A percentile compares a stretch with the other conserved stretches of the same genome.
phyloP scores from a whole-genome alignment of 1,284 basidiomycete genomes.

The Ceratobasidium sp. region DNA sequence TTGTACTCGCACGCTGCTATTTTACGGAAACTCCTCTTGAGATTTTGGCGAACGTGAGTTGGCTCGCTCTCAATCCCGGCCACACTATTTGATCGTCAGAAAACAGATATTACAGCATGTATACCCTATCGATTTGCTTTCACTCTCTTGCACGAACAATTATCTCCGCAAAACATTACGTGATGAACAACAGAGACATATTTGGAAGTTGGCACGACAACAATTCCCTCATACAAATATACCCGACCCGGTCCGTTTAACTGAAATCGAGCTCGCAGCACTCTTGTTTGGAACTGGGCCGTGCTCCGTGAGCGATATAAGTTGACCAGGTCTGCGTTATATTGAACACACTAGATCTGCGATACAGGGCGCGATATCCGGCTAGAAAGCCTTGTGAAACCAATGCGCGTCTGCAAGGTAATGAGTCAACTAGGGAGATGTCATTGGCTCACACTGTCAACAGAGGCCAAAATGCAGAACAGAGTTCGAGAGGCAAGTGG shows the following conservation, averaged over 20 bases:
- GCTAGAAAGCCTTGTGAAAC: conserved; percentile 10
- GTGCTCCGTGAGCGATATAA: conserved; percentile 23
- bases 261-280: conserved; percentile 27
- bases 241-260: conserved; percentile 36
- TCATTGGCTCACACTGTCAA: neutral
- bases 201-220: conserved; percentile 30
- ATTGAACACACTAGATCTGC: conserved; percentile 26
- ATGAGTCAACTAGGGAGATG: neutral
- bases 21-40: conserved; percentile 28
- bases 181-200: conserved; percentile 18
- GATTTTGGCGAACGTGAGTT: conserved; percentile 25
- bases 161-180: conserved; percentile 22
- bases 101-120: conserved; percentile 37
- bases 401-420: conserved; percentile 28
- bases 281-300: conserved; percentile 21
- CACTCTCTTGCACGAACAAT: conserved; percentile 5
- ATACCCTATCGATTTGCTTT: conserved; percentile 16
- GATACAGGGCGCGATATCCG: neutral
- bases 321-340: neutral
- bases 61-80: neutral
- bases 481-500: conserved; percentile 4
- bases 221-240: conserved; percentile 31
- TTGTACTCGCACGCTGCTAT: conserved; percentile 26
- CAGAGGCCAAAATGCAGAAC: conserved; percentile 14
- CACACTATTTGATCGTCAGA: neutral